phyloP scores from a whole-genome alignment of 2,329 filamentous ascomycete genomes.

The Scedosporium boydii region DNA sequence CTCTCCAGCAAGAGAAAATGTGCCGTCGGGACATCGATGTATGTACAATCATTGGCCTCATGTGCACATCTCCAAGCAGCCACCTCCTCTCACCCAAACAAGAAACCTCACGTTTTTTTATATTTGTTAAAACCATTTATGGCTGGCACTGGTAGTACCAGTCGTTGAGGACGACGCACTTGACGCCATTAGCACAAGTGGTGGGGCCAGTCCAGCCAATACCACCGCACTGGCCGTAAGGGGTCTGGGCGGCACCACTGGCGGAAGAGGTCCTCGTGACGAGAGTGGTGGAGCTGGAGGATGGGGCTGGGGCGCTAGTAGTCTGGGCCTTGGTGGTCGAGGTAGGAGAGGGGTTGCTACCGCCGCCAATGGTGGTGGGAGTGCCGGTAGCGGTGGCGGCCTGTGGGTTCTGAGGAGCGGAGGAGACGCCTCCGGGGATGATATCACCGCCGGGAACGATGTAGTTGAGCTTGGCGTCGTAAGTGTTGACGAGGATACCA shows the following conservation, averaged over 20 bases:
- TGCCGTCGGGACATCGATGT: background rate
- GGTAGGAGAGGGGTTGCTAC: constrained; percentile 6
- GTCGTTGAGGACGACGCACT: constrained; percentile 24
- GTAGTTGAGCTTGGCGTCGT: constrained; percentile 18
- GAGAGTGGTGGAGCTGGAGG: constrained; percentile 9
- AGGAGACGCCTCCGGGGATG: constrained; percentile 13
- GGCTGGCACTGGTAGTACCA: constrained; percentile 27
- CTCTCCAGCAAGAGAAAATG: background rate
- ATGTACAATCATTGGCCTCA: background rate
- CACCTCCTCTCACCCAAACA: background rate
- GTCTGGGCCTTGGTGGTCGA: background rate
- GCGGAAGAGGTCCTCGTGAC: constrained; percentile 6
- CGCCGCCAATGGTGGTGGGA: constrained; percentile 9
- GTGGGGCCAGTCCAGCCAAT: constrained; percentile 32
- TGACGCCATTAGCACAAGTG: constrained; percentile 30
- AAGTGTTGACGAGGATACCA: constrained; percentile 23
- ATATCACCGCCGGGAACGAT: constrained; percentile 22
- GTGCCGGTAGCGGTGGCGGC: constrained; percentile 10
- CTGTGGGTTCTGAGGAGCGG: constrained; percentile 11
- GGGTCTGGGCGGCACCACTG: background rate
- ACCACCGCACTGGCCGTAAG: constrained; percentile 32
- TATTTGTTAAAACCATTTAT: background rate
- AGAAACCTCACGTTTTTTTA: no score
- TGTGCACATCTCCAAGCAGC: background rate
- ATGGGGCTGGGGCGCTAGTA: background rate